Base-by-base conservation (phyloP, 192 early-diverging fungal species). In the Phlyctochytrium arcticum region DNA sequence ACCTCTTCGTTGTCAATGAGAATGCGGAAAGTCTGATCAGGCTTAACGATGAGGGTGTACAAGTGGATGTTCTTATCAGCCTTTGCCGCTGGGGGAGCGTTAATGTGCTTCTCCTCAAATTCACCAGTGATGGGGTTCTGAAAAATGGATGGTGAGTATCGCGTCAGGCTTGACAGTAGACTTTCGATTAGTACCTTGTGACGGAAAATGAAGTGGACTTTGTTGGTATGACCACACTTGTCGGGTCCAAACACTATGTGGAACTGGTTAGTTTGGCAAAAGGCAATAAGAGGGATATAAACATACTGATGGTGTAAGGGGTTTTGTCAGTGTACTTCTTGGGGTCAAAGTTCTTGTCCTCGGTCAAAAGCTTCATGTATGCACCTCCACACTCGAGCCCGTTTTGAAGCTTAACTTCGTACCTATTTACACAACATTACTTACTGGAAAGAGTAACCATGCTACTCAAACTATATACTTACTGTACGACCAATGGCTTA, bases 241-340 rank as follows among this genome's bases (percentile, higher is more conserved):
- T 98, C 96, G 34, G 96, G 96, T 34, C 94, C 94, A 76, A 96
- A 96, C 93, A 96, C 91, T 77, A 85, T 50, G 61, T 54, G n/a
- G 46, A 32, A 36, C 15, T n/a, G 33, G 5, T n/a, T n/a, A n/a
- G n/a, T n/a, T n/a, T n/a, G n/a, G n/a, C n/a, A n/a, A n/a, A n/a
- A n/a, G n/a, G 17, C 48, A n/a, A n/a, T 46, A 46, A 15, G 8
- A 17, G 32, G 19, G 36, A 32, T 17, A 46, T 36, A 9, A 57
- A 59, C 65, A 31, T 63, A 80, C 78, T 88, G 78, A 87, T 88
- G 49, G 87, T 88, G 77, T 93, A 96, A 4, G 92, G 92, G 32
- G 92, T 88, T 55, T 88, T 84, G 75, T 93, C 88, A 36, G 77
- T 83, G 65, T 93, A 91, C 55, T 89, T 77, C 31, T 71, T 79